phyloP scores from a whole-genome alignment of 148 eudicot genomes.

The Rhododendron mucronatum region DNA sequence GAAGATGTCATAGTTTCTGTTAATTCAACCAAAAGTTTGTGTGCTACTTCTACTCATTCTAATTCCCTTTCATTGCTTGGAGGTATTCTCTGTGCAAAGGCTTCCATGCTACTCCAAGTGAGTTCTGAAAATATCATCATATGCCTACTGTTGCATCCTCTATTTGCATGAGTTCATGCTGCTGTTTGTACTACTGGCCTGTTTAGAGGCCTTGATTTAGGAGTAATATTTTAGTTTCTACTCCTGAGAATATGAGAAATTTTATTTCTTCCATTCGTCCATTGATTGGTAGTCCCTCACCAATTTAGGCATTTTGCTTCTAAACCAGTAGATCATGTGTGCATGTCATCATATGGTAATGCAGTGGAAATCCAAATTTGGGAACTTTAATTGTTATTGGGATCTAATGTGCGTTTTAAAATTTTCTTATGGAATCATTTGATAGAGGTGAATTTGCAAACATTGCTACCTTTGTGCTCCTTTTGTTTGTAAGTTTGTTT shows the following conservation, averaged over 20 bases:
- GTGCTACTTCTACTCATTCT: conserved; percentile 35
- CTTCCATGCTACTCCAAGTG: conserved; percentile 96
- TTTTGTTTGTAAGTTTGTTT: background rate
- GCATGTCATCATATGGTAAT: background rate
- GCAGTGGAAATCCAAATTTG: background rate
- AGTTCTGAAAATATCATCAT: conserved; percentile 11
- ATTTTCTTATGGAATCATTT: background rate
- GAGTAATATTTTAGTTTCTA: background rate
- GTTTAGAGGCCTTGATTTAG: background rate
- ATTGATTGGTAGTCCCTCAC: background rate
- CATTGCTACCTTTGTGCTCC: background rate
- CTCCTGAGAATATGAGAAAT: background rate
- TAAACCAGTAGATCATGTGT: background rate
- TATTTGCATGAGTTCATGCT: no score
- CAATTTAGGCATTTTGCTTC: background rate
- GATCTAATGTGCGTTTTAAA: background rate
- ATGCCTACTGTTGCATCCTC: background rate
- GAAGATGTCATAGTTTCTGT: conserved; percentile 77
- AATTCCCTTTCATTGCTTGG: conserved; percentile 51
- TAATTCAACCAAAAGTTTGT: conserved; percentile 57
- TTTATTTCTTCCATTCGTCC: background rate
- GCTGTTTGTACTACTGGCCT: conserved; percentile 24
- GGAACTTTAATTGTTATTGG: background rate
- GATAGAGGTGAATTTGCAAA: background rate
- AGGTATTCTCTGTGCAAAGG: conserved; percentile 93